Percentiles rank a stretch among this genome's conserved stretches.
These are phyloP conservation scores for Datura wrightii DNA, from an alignment of 257 asterid genomes.

Conservation along the genomic window DNA sequence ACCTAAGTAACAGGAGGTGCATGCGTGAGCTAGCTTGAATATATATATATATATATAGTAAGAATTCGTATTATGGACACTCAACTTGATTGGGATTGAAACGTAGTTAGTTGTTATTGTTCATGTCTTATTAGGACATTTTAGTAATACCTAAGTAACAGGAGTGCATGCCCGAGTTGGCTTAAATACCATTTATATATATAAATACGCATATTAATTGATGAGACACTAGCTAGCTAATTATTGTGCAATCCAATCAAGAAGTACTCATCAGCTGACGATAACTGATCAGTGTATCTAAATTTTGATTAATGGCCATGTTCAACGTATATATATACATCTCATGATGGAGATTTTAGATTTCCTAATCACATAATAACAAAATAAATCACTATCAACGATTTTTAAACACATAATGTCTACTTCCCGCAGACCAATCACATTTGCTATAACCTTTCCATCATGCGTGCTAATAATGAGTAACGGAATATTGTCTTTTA, in stretches of 20 bases:
- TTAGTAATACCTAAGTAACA: no score
- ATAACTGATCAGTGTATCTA: neutral
- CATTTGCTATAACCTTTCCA: neutral
- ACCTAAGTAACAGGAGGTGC: no score
- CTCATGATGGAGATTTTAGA: neutral
- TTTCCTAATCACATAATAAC: neutral
- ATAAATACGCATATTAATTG: no score
- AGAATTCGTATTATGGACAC: no score
- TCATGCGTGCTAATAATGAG: neutral
- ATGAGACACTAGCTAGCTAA: neutral
- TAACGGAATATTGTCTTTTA: neutral
- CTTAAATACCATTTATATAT: no score
- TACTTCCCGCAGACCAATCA: neutral
- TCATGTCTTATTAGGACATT: no score
- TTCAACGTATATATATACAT: neutral
- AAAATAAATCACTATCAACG: slow-evolving; percentile 19
- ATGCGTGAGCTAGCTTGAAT: no score
- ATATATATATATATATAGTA: no score
- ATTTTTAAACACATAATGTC: neutral
- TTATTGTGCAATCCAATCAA: slow-evolving; percentile 1
- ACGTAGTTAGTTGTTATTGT: no score
- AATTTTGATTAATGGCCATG: neutral
- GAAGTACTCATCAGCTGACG: neutral
- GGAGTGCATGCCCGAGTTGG: no score
- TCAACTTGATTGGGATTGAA: no score